Conservation (phyloP, 345 rosid genomes). For the Heritiera fomes region DNA sequence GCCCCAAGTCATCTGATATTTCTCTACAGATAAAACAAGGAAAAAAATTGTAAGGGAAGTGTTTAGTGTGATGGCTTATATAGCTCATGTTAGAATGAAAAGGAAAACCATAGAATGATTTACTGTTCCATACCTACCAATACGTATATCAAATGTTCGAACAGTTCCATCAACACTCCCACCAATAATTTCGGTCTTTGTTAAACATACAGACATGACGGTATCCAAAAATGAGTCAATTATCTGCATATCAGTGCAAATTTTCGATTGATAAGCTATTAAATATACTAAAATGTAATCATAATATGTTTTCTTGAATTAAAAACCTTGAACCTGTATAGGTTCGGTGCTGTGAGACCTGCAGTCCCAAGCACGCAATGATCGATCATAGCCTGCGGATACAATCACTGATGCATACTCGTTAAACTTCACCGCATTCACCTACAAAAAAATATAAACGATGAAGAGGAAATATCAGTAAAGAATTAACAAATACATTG, state of each 20-base stretch:
- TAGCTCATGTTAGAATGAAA: background rate
- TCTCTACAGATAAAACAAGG: constrained; percentile 49
- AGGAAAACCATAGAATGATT: background rate
- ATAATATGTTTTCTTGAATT: background rate
- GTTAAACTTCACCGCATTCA: constrained; percentile 88
- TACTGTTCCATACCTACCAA: constrained; percentile 64
- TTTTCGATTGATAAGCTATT: background rate
- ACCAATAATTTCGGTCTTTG: constrained; percentile 87
- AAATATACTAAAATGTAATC: background rate
- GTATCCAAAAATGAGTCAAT: constrained; percentile 81
- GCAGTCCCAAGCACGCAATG: constrained; percentile 95
- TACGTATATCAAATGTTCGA: constrained; percentile 91
- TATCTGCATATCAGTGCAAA: constrained; percentile 45
- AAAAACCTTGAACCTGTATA: constrained; percentile 58
- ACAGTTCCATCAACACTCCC: constrained; percentile 99
- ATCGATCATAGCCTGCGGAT: constrained; percentile 94
- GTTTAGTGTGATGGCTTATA: background rate
- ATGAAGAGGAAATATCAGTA: background rate
- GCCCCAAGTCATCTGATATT: constrained; percentile 83
- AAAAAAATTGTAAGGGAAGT: background rate
- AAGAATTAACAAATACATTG: background rate
- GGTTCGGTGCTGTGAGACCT: constrained; percentile 95
- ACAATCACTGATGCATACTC: constrained; percentile 80
- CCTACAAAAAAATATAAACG: constrained; percentile 42
- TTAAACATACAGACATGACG: constrained; percentile 93